Base-by-base conservation (phyloP, 177 flowering plant genomes). In the Vitis hybrid region DNA sequence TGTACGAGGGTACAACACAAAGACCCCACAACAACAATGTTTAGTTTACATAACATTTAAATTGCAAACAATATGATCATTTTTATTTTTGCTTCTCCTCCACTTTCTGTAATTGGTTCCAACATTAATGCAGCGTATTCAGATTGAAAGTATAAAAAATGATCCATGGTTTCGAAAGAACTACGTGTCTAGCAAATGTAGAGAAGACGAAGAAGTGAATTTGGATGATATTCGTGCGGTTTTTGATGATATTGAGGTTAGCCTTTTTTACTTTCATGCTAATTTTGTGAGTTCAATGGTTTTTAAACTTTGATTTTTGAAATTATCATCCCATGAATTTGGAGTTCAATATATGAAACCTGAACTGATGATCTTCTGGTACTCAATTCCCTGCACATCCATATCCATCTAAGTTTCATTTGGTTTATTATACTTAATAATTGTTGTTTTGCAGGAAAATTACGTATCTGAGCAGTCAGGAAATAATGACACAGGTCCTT, bases 201-300 rank as follows among this genome's bases (percentile, higher is more conserved):
- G 72, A 4, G 87, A 85, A 78, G 95, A 88, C 61, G 94, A 86
- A 78, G 88, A 83, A 74, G 94, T 91, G 71, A 90, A 85, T 83
- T 82, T 95, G 79, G 98, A 95, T 80, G 99, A 95, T 78, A 86
- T 95, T 69, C 76, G 72, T 72, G 96, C 97, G 14, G 99, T 91
- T 75, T 95, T 95, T 79, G 88, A 91, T 68, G 94, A 89, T 76
- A 93, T 95, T 76, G 97, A 91, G 99, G 99, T 95, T 68, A 52
- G 82, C 51, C n/a, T 14, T 62, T 30, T 19, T 19, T 51, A 50
- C 62, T 59, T 7, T 45, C n/a, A 7, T 3, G 30, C 26, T 30
- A 17, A 48, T 14, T 56, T n/a, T 56, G 11, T 1, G 15, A 48
- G 1, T 49, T 56, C 1, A 11, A 3, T 13, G 2, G 9, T 18